phyloP scores from a whole-genome alignment of 2,329 filamentous ascomycete species.

The Davidsoniella australis region DNA sequence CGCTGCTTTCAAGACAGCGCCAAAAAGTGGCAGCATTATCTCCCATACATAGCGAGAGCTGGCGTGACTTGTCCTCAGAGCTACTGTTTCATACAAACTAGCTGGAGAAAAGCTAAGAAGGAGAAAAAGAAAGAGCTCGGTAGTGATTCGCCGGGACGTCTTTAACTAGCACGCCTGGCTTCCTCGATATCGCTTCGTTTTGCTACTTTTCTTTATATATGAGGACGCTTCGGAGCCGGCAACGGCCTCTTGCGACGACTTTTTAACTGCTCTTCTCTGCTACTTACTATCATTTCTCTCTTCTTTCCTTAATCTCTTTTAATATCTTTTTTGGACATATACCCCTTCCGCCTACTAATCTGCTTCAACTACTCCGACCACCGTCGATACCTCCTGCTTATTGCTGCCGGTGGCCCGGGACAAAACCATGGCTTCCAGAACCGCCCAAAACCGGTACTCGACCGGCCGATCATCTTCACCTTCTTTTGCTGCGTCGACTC shows the following conservation, averaged over 20 bases:
- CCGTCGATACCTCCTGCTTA: not conserved
- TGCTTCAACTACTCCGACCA: not conserved
- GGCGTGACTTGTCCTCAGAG: conserved; percentile 1
- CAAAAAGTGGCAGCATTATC: conserved; percentile 1
- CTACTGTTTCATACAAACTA: not conserved
- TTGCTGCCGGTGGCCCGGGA: not conserved
- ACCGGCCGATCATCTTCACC: conserved; percentile 5
- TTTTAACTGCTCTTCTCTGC: not conserved
- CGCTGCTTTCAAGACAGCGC: too few species aligned
- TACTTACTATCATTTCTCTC: conserved; percentile 1
- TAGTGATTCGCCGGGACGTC: too few species aligned
- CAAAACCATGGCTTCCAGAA: conserved; percentile 6
- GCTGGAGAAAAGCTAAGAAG: not conserved
- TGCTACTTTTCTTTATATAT: not conserved
- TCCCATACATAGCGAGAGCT: not conserved
- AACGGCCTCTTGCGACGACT: conserved; percentile 8
- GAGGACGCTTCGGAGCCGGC: conserved; percentile 7
- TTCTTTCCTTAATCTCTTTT: not conserved
- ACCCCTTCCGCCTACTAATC: not conserved
- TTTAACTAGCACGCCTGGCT: too few species aligned
- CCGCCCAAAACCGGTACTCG: conserved; percentile 9
- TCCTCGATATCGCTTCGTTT: too few species aligned
- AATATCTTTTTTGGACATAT: not conserved
- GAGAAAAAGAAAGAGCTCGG: too few species aligned
- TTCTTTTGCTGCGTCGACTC: conserved; percentile 10